Base-by-base conservation (phyloP, 257 asterid genomes). In the Solanum commersonii region DNA sequence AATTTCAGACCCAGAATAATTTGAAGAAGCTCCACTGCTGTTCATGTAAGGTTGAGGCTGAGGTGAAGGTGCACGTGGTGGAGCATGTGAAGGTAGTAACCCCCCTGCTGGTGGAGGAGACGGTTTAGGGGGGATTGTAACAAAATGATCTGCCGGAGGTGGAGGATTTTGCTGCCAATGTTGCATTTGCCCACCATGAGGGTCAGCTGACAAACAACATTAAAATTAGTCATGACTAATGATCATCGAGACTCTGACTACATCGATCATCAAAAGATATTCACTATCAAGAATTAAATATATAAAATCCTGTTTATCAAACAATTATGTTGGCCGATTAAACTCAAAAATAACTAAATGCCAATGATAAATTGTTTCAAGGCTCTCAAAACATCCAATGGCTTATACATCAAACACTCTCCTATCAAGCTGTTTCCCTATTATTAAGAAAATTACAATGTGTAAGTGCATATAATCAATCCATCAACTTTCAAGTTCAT, bases 11-110 rank as follows among this genome's bases (percentile, higher is more conserved):
- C 94, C 96, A 4, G 99, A 96, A 87, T 93, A 91, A 89, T 92
- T 93, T 83, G 97, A 95, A 29, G 95, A 96, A 31, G 97, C 98
- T 27, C 94, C 98, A 77, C 95, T 94, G 91, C 98, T 93, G 92
- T 93, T 92, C 23, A 93, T 74, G 91, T 90, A 92, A 87, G 87
- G 84, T 52, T 88, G 90, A 10, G 90, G 88, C 33, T 89, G 93
- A 40, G 93, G 93, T 8, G 96, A 93, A 0, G 94, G 94, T 2
- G 93, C 94, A 52, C 85, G 95, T 4, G 91, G 91, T 18, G 93
- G 56, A 85, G 77, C 63, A 2, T 16, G 87, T 6, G 90, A 84
- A 86, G 92, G 91, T 18, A 81, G 70, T 38, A 46, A 72, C 10
- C 77, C 85, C 72, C 87, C 91, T 22, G 84, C 31, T 29, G 89